Evolutionary conservation across 2,329 filamentous ascomycete genomes (phyloP), one percentile per base, ranked within the genome.

Genomic region (Claviceps sp.): DNA sequence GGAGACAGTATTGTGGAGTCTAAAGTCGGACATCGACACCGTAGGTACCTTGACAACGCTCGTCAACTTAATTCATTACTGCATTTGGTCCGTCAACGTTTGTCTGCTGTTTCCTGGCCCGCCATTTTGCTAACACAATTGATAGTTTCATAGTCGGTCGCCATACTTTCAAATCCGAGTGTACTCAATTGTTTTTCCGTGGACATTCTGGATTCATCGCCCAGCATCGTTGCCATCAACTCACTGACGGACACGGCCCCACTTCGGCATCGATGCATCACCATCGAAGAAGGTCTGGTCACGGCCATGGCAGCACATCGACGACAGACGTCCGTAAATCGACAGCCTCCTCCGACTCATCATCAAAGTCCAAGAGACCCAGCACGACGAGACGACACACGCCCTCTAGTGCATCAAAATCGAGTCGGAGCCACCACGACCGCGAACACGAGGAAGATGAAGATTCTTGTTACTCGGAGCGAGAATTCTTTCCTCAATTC

Each of bases 401-500:
- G 50, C 67, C 69, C 30, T 57, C 59, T 34, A 60, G 58, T 36
- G 59, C 66, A 42, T 71, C 72, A 53, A 79, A 77, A 63, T 65
- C 75, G 54, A 72, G 74, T 51, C 76, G 74, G 59, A 73, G 68
- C 54, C 69, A 73, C 11, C 72, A 72, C 51, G 74, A 78, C 47
- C 69, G 73, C 26, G 75, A 79, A 58, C 70, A 69, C 54, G 72
- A 79, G 58, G 68, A 69, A 61, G 70, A 74, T 1, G 40, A 55
- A 53, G 73, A 76, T 38, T 71, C 70, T 62, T 77, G 70, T 63
- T 74, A 78, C 50, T 74, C 81, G 51, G 78, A 81, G 60, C 70
- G 77, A 52, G 79, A 83, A 61, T 80, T 75, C 64, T 83, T 84
- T 56, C 79, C 79, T 22, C 79, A 82, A 62, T 83, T 73, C 61